phyloP scores from a whole-genome alignment of 2,329 filamentous ascomycete species.

The Trichophyton verrucosum region DNA sequence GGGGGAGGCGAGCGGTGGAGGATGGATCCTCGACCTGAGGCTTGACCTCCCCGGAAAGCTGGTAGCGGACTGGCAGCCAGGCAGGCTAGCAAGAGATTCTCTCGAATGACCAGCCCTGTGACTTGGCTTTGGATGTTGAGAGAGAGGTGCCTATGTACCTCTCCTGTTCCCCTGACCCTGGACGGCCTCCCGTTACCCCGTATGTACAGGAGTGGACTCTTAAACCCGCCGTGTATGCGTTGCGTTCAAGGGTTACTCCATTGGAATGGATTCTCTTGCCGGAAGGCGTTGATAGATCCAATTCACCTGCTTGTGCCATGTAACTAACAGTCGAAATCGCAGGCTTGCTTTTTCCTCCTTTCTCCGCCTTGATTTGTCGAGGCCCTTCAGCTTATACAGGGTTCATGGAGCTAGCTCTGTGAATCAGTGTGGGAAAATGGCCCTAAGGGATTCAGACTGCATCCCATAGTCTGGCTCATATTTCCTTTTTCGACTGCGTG shows the following conservation, averaged over 20 bases:
- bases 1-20: too few species aligned
- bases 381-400: not conserved
- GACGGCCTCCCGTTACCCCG: not conserved
- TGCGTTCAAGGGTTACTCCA: slow-evolving; percentile 1
- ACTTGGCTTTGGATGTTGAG: not conserved
- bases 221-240: not conserved
- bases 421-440: not conserved
- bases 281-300: slow-evolving; percentile 4
- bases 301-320: slow-evolving; percentile 3
- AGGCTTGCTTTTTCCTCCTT: slow-evolving; percentile 1
- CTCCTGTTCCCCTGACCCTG: not conserved
- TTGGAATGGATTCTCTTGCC: not conserved
- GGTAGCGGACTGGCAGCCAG: not conserved
- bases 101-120: too few species aligned
- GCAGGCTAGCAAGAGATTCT: too few species aligned
- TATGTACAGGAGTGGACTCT: not conserved
- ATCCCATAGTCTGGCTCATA: slow-evolving; percentile 2
- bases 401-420: slow-evolving; percentile 1
- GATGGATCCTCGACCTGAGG: not conserved
- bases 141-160: not conserved
- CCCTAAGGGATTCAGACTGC: not conserved
- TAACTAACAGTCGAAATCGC: not conserved
- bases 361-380: slow-evolving; percentile 1
- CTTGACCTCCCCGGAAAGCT: not conserved
- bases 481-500: not conserved